Evolutionary conservation across 106 monocot genomes (phyloP).

Genomic region (Vanilla planifolia): DNA sequence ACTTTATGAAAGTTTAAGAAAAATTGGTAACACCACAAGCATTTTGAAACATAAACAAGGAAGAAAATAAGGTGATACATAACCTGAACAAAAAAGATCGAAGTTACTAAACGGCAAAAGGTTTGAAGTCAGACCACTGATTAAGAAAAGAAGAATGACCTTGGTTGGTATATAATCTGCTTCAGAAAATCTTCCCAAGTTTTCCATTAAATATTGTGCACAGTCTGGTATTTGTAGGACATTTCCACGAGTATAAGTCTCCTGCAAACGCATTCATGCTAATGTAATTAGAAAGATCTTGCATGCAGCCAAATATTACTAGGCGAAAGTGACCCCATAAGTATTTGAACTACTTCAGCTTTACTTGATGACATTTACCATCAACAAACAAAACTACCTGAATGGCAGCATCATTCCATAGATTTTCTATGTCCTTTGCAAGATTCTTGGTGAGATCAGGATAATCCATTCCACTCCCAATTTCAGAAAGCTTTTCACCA

Average conservation of each 20-base stretch:
- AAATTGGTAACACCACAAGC: background rate
- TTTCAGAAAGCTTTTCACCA: conserved; percentile 92
- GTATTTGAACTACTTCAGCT: too few species aligned
- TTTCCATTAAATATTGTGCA: conserved; percentile 95
- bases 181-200: conserved; percentile 71
- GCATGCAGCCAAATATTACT: too few species aligned
- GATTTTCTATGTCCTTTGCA: conserved; percentile 60
- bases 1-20: background rate
- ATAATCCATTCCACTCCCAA: conserved; percentile 67
- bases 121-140: background rate
- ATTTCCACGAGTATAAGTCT: conserved; percentile 79
- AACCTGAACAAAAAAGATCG: background rate
- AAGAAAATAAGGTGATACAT: background rate
- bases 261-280: conserved; percentile 40
- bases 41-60: background rate
- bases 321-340: too few species aligned
- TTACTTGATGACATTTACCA: too few species aligned
- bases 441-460: conserved; percentile 65
- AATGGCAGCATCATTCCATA: conserved; percentile 96
- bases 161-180: conserved; percentile 82
- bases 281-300: too few species aligned
- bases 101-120: background rate
- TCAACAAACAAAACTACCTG: conserved; percentile 33
- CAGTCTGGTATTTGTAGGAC: conserved; percentile 90
- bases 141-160: conserved; percentile 27